Base-by-base conservation (phyloP, 495 filamentous ascomycete genomes). In the Umbilicaria muhlenbergii region DNA sequence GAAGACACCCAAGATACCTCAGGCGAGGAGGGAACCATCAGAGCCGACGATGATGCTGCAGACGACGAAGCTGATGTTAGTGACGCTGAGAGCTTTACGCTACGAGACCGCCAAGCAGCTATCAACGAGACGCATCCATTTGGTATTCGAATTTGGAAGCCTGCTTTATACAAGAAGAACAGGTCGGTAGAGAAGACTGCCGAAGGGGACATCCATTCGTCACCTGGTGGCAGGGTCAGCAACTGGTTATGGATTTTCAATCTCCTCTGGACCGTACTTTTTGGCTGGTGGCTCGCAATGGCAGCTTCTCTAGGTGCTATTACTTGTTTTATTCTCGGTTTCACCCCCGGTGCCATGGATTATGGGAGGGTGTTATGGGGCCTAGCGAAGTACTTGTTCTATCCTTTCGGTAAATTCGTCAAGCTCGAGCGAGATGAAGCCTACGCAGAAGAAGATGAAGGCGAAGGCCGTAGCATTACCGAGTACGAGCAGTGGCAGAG, bases 401-500 rank as follows among this genome's bases (percentile, higher is more conserved):
- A 95, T 54, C 91, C 91, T 2, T 99, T 99, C 57, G 91, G 91
- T 17, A 88, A 91, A 47, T 95, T 89, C 55, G 85, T 99, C 43
- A 81, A 85, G 39, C 71, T 99, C 19, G 79, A 92, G 52, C 83
- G 86, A 51, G 87, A 99, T 52, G 91, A 96, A 53, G 78, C 80
- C 31, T 99, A 99, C 58, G 72, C 85, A 17, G 85, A 96, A 51
- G 91, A 99, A 60, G 91, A 99, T 58, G 78, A 93, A 54, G 92
- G 88, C n/a, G 91, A 99, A 63, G 91, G 92, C n/a, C 75, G 91
- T 53, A 96, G 87, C 60, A 95, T 99, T 58, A 93, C 85, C 56
- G 91, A 99, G 62, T 99, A 99, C 60, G 91, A 96, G 58, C 88
- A 93, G 58, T 99, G 91, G 91, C 91, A 99, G 58, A 93, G 80